Evolutionary conservation across 1,284 basidiomycete species (phyloP).

Genomic region (Ustilago hordei): DNA sequence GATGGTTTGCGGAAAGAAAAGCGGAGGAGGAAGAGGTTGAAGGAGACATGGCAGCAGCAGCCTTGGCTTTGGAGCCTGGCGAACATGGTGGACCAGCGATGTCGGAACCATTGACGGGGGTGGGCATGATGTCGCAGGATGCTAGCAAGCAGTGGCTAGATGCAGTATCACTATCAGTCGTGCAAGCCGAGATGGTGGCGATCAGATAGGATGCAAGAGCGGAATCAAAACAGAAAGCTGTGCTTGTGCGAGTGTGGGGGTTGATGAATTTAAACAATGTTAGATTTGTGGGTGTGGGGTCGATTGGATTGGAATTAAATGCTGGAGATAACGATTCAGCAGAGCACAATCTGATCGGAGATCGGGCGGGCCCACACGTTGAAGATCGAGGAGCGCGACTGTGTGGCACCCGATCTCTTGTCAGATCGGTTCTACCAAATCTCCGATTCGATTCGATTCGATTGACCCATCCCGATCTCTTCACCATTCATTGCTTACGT

Average conservation of each 20-base stretch:
- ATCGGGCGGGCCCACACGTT: no score
- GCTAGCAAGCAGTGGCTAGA: not conserved
- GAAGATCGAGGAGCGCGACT: no score
- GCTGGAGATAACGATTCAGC: no score
- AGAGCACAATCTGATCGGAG: no score
- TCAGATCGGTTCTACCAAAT: no score
- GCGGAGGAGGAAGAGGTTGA: constrained; percentile 20
- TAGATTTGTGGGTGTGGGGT: not conserved
- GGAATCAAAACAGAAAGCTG: not conserved
- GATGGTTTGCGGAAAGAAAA: constrained; percentile 63
- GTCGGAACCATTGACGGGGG: constrained; percentile 22
- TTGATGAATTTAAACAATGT: not conserved
- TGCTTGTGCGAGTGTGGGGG: not conserved
- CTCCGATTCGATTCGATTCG: no score
- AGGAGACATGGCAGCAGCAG: not conserved
- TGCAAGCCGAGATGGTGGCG: not conserved
- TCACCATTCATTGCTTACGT: no score
- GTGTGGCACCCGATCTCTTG: no score
- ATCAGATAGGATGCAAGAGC: not conserved
- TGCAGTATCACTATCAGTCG: not conserved
- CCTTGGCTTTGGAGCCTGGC: constrained; percentile 5
- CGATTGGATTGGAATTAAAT: no score
- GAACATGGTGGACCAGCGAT: not conserved
- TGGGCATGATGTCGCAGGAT: constrained; percentile 27
- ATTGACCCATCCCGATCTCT: no score